phyloP scores from a whole-genome alignment of 768 basidiomycete genomes.

The Leccinum disarticulatum region DNA sequence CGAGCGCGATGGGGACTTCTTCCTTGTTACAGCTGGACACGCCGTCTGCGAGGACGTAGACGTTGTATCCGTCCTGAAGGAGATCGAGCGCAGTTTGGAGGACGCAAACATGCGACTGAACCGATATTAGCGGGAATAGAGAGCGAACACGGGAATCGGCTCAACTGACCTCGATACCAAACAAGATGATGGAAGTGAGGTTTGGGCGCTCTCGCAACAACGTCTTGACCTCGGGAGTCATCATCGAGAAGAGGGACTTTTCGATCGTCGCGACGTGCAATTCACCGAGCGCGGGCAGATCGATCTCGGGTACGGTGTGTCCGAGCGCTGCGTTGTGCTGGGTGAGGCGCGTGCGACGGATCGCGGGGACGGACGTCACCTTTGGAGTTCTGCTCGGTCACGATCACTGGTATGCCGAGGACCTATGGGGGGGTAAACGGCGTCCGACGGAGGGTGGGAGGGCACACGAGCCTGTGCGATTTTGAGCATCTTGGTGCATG shows the following conservation, averaged over 20 bases:
- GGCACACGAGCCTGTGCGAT: conserved; percentile 58
- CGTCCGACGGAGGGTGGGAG: background rate
- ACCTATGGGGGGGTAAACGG: conserved; percentile 39
- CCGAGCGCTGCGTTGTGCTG: conserved; percentile 58
- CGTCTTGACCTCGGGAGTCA: conserved; percentile 60
- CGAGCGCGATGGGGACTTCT: conserved; percentile 76
- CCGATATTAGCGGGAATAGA: conserved; percentile 7
- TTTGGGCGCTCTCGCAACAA: conserved; percentile 48
- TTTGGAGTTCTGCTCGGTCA: conserved; percentile 82
- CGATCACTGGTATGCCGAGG: conserved; percentile 68
- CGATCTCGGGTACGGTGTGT: conserved; percentile 61
- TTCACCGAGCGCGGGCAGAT: conserved; percentile 50
- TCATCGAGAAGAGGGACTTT: conserved; percentile 88
- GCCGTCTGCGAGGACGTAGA: conserved; percentile 80
- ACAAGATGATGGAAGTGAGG: conserved; percentile 65
- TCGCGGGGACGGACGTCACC: conserved; percentile 40
- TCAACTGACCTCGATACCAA: conserved; percentile 80
- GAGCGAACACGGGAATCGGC: background rate
- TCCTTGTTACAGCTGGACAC: conserved; percentile 80
- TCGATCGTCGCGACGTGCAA: conserved; percentile 62
- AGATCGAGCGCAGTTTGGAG: conserved; percentile 81
- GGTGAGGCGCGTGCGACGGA: conserved; percentile 6
- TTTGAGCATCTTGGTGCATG: conserved; percentile 74
- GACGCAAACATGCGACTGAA: conserved; percentile 84
- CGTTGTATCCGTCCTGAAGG: conserved; percentile 44